These are phyloP conservation scores for Pulveroboletus sp. DNA, from an alignment of 768 basidiomycete genomes.

Conservation along the genomic window DNA sequence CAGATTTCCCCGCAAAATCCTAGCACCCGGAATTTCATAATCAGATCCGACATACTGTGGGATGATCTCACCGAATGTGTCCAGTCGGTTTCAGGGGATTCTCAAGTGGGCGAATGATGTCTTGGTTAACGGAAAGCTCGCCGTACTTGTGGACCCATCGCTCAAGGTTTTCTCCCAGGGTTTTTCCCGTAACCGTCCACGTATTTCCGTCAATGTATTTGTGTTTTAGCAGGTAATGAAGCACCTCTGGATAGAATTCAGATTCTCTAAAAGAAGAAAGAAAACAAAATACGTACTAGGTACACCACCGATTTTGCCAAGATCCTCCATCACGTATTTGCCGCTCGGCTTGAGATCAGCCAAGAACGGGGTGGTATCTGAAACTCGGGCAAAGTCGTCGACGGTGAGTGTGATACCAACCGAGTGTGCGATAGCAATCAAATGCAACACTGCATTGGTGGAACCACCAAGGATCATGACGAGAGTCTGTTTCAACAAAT, in stretches of 20 bases:
- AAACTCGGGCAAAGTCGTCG: slow-evolving; percentile 93
- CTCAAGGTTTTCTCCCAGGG: slow-evolving; percentile 90
- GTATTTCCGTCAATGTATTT: slow-evolving; percentile 88
- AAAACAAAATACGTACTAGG: slow-evolving; percentile 61
- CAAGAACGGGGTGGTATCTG: slow-evolving; percentile 90
- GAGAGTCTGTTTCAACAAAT: slow-evolving; percentile 57
- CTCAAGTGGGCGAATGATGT: slow-evolving; percentile 83
- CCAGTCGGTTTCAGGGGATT: slow-evolving; percentile 88
- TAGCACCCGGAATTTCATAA: slow-evolving; percentile 27
- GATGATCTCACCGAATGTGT: slow-evolving; percentile 68
- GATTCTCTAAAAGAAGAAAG: neutral
- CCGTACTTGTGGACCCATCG: slow-evolving; percentile 82
- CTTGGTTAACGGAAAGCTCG: slow-evolving; percentile 68
- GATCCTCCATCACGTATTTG: slow-evolving; percentile 98
- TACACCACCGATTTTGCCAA: slow-evolving; percentile 93
- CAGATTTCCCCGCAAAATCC: slow-evolving; percentile 88
- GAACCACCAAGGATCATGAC: slow-evolving; percentile 98
- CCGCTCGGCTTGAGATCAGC: slow-evolving; percentile 97
- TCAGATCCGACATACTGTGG: slow-evolving; percentile 1
- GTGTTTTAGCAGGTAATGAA: slow-evolving; percentile 82
- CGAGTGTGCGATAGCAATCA: slow-evolving; percentile 95
- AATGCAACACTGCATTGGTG: slow-evolving; percentile 94
- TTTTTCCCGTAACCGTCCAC: slow-evolving; percentile 87
- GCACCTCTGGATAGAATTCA: slow-evolving; percentile 55
- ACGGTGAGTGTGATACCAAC: slow-evolving; percentile 86